phyloP scores from a whole-genome alignment of 345 rosid genomes.

The Ceriops tagal region DNA sequence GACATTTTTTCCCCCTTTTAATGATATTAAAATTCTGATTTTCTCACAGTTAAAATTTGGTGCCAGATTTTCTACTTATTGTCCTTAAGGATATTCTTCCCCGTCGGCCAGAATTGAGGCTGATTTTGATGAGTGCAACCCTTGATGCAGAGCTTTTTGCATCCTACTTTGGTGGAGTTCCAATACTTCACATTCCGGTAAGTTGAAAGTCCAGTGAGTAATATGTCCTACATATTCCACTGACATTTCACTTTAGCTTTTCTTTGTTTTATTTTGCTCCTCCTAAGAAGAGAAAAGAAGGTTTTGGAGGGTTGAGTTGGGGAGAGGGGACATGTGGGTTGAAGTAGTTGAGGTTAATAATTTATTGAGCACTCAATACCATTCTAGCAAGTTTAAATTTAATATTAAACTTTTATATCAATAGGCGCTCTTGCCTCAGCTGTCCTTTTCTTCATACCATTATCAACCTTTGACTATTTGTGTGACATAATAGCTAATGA shows the following conservation, averaged over 20 bases:
- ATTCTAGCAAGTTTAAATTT: neutral
- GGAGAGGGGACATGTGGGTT: neutral
- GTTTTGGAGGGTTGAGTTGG: neutral
- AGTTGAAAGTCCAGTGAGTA: constrained; percentile 29
- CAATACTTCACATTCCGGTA: constrained; percentile 69
- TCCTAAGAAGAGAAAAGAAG: neutral
- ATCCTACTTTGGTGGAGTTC: constrained; percentile 81
- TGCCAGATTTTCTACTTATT: constrained; percentile 85
- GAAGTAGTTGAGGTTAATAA: too few species aligned
- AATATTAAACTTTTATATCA: neutral
- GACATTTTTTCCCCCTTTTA: constrained; percentile 3
- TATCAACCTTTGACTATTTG: neutral
- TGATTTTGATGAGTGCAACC: constrained; percentile 95
- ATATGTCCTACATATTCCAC: neutral
- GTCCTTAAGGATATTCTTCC: constrained; percentile 89
- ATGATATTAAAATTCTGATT: constrained; percentile 20
- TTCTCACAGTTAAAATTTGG: constrained; percentile 29
- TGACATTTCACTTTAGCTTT: neutral
- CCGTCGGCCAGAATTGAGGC: constrained; percentile 70
- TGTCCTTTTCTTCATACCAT: neutral
- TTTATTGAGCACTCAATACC: neutral
- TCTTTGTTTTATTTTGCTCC: neutral
- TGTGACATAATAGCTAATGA: neutral
- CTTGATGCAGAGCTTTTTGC: constrained; percentile 93
- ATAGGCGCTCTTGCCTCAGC: neutral